Evolutionary conservation across 23 red algal genomes (phyloP).

Genomic region (Cyanidiococcus yangmingshanensis): DNA sequence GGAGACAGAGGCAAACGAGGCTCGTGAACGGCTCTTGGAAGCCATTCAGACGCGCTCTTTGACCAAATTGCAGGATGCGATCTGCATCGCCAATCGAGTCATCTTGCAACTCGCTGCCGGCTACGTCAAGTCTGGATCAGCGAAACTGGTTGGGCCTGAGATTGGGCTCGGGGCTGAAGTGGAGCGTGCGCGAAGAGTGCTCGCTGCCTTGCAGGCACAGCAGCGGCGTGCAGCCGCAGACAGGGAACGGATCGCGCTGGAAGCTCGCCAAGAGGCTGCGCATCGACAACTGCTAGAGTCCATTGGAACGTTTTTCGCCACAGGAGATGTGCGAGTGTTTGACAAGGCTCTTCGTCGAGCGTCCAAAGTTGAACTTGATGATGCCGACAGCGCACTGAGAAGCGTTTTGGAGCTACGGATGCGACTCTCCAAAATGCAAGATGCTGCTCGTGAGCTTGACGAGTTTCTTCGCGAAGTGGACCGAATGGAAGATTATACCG

Average conservation of each 20-base stretch:
- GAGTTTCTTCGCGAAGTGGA: not conserved
- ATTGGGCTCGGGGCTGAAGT: slow-evolving; percentile 52
- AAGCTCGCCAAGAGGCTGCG: slow-evolving; percentile 32
- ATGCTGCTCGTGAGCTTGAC: not conserved
- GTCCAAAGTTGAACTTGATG: not conserved
- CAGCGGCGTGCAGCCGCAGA: slow-evolving; percentile 41
- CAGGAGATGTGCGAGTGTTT: not conserved
- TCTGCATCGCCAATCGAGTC: slow-evolving; percentile 71
- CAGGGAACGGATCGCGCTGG: slow-evolving; percentile 32
- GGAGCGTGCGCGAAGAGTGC: slow-evolving; percentile 40
- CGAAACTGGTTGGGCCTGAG: slow-evolving; percentile 37
- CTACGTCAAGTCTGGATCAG: slow-evolving; percentile 4
- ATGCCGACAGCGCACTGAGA: not conserved
- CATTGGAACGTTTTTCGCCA: not conserved
- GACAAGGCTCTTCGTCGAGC: slow-evolving; percentile 1
- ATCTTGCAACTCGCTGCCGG: slow-evolving; percentile 64
- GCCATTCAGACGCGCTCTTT: slow-evolving; percentile 68
- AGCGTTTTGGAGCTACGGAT: not conserved
- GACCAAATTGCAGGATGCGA: slow-evolving; percentile 66
- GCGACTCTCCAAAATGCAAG: not conserved
- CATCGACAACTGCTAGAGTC: slow-evolving; percentile 8
- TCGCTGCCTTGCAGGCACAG: slow-evolving; percentile 38
- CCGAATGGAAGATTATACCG: not conserved
- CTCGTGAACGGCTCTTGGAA: slow-evolving; percentile 53
- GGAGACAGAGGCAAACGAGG: slow-evolving; percentile 70